Evolutionary conservation across 2,329 filamentous ascomycete species (phyloP), one percentile per base, ranked within the genome.

Genomic region (Zymoseptoria ardabiliae): DNA sequence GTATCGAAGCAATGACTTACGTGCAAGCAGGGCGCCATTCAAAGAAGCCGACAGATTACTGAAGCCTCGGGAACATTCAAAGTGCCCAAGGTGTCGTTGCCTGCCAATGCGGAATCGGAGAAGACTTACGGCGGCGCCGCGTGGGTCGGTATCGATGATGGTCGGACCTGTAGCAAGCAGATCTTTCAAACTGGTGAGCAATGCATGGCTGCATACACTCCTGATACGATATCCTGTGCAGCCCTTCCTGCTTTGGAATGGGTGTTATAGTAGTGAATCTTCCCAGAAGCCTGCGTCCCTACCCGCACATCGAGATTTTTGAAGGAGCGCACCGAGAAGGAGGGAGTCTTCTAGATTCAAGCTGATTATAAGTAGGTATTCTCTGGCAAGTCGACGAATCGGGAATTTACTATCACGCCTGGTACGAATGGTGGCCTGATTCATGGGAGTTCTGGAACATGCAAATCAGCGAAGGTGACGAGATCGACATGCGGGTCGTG

Each of bases 371-470:
- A 30, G 3, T 81, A 1, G 83, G 82, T 41, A 71, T 85, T 30
- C 82, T 84, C 70, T 82, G 82, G 68, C 78, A 77, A 55, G 71
- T 79, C 50, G 67, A 76, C 13, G 71, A 74, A n/a, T 70, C 69
- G 20, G 61, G 67, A 0, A 75, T 77, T 2, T 74, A 69, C 8
- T 85, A 79, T 66, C 78, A 82, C 58, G 80, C 82, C 20, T 85
- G 83, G 82, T 85, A 82, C 66, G 82, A 85, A 70, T 85, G 82
- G 82, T 83, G 79, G 64, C 82, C 82, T 0, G 79, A 83, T 66
- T 77, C 81, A 23, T 78, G 81, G 64, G 77, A 81, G 66, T 84
- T 84, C 70, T 30, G 28, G 28, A 70, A 64, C 58, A 73, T 84
- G 60, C 57, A 67, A 2, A 70, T 82, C 55, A 64, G 69, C n/a